Base-by-base conservation (phyloP, 2,329 filamentous ascomycete genomes). In the Monilinia vaccinii-corymbosi region DNA sequence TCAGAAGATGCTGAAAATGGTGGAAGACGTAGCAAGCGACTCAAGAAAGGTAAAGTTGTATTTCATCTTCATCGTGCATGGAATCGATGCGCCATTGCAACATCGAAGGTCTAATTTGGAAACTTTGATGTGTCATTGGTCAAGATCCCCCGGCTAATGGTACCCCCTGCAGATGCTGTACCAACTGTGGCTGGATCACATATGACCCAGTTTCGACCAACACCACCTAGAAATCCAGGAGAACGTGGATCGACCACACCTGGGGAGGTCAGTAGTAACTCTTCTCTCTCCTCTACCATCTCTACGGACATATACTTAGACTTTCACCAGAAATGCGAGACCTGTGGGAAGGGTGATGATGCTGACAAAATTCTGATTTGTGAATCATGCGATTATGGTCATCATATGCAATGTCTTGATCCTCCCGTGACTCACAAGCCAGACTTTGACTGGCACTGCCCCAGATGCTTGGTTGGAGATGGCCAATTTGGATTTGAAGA, bases 401-500 rank as follows among this genome's bases (percentile, higher is more conserved):
- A 87, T 69, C 94, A 99, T 71, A 89, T 87, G 67, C 81, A 85
- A 62, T 99, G 94, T 70, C 81, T 97, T 23, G 94, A 99, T 65
- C 93, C 92, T 38, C 90, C 89, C 2, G 76, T 96, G 47, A 88
- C 87, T 67, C 77, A 81, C 10, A 84, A 88, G 64, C 91, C 91
- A 0, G 88, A 94, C 28, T 81, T 85, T 57, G 94, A 97, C 70
- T 99, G 94, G 94, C 93, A 97, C 71, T 99, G 94, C 67, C 88
- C 94, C 0, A 85, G 91, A 69, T 99, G 94, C 72, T 82, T 99
- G 31, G 94, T 99, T 28, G 94, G 94, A 50, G 96, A 96, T 60
- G 92, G 93, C 44, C 91, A 97, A 66, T 99, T 96, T 69, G 94
- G 94, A 0, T 99, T 99, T 63, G 93, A 97, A 71, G 94, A 99